Evolutionary conservation across 768 basidiomycete species (phyloP).

Genomic region (Auricularia sp.): DNA sequence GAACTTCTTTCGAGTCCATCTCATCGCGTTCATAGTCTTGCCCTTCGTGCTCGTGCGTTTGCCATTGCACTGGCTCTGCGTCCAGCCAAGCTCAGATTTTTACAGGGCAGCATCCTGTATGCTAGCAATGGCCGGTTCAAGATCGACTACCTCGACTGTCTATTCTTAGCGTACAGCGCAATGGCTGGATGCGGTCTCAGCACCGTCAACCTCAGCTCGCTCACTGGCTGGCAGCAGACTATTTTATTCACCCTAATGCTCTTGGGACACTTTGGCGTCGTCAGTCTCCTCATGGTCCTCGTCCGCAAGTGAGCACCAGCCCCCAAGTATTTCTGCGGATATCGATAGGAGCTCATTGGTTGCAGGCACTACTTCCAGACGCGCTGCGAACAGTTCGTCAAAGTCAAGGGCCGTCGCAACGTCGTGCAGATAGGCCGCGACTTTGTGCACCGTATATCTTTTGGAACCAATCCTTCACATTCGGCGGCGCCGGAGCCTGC

Average conservation of each 20-base stretch:
- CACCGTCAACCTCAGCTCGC: constrained; percentile 22
- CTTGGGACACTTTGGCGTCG: constrained; percentile 15
- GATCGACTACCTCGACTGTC: constrained; percentile 25
- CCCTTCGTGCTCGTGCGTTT: constrained; percentile 7
- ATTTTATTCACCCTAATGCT: constrained; percentile 24
- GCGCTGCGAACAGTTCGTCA: constrained; percentile 1
- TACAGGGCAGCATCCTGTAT: constrained; percentile 22
- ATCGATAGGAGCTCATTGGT: no score
- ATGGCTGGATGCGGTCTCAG: constrained; percentile 27
- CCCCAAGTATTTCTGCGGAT: no score
- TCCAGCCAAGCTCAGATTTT: constrained; percentile 3
- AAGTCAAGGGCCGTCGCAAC: neutral
- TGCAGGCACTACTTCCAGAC: constrained; percentile 1
- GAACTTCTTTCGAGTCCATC: constrained; percentile 26
- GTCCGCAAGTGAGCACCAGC: neutral
- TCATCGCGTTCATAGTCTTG: constrained; percentile 19
- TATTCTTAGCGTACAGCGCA: constrained; percentile 22
- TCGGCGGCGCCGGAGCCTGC: neutral
- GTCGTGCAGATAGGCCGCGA: neutral
- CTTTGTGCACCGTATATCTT: neutral
- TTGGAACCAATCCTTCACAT: neutral
- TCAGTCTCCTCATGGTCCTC: constrained; percentile 1
- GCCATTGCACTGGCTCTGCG: neutral
- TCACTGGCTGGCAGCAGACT: constrained; percentile 23
- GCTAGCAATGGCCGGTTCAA: constrained; percentile 19